A percentile compares a stretch with the other conserved stretches of the same genome.
These are phyloP conservation scores for Clonostachys chloroleuca DNA, from an alignment of 2,329 filamentous ascomycete species.

Conservation along the genomic window DNA sequence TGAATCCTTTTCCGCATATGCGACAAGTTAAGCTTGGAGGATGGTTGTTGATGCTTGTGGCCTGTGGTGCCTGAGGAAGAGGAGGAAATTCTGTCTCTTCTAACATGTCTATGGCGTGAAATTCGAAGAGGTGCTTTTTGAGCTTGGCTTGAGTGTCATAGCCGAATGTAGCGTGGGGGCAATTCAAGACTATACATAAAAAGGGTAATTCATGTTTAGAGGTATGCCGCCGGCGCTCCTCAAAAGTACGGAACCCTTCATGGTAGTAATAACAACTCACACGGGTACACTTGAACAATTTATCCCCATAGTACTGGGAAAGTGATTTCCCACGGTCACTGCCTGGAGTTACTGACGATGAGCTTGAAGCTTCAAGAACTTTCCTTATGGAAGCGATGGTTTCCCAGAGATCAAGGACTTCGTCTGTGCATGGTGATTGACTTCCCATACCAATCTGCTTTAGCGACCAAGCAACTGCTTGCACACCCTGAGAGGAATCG, in stretches of 20 bases:
- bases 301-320: constrained; percentile 25
- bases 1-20: not conserved
- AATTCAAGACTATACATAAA: constrained; percentile 24
- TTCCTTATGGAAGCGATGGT: not conserved
- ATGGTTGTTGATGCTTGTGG: not conserved
- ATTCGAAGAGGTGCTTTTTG: constrained; percentile 13
- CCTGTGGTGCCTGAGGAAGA: not conserved
- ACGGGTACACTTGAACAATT: constrained; percentile 33
- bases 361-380: not conserved
- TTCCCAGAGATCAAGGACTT: not conserved
- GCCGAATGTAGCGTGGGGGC: constrained; percentile 24
- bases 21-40: not conserved
- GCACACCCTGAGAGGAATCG: not conserved
- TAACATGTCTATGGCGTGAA: not conserved
- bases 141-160: constrained; percentile 31
- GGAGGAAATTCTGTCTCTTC: not conserved
- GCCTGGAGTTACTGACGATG: not conserved
- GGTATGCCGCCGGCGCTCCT: constrained; percentile 24
- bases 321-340: constrained; percentile 9
- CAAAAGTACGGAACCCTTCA: constrained; percentile 26
- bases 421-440: not conserved
- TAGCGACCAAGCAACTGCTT: not conserved
- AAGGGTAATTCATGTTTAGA: constrained; percentile 32
- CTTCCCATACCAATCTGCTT: not conserved
- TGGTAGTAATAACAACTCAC: constrained; percentile 35